Base-by-base conservation (phyloP, 2,329 filamentous ascomycete genomes). In the Ophioceras dolichostomum region DNA sequence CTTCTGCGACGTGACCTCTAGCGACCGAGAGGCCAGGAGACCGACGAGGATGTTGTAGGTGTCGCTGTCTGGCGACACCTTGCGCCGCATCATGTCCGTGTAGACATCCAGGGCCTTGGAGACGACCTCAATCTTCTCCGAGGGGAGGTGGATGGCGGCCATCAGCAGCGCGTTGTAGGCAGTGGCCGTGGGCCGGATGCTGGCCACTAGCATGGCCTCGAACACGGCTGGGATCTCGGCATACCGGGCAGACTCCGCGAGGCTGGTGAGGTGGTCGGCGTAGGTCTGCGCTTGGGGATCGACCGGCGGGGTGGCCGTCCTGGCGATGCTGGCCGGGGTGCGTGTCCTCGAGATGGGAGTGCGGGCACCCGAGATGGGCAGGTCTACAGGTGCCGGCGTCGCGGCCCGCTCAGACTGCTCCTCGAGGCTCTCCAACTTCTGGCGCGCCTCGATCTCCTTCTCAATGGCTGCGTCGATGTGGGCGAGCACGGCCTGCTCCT, bases 51-150 rank as follows among this genome's bases (percentile, higher is more conserved):
- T 87, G 52, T 86, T 78, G 60, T 94, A 96, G 0, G 89, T 96
- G 40, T 83, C 75, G 38, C 79, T 77, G 55, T 95, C 81, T 7
- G 89, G 88, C 16, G 73, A 64, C 18, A 96, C 79, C 48, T 80
- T 81, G 45, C 88, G 82, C 46, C 81, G 78, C 48, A 94, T 76
- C 91, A 98, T 96, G 55, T 96, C 88, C 13, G 87, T 82, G 58
- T 96, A 98, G 37, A 98, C 83, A 62, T 94, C 88, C 37, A 96
- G 70, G 5, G 86, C 87, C 64, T 94, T 94, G 43, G 86, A 81
- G 12, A 94, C 84, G 37, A 91, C 77, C 61, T 93, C 83, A 38
- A 82, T 81, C 58, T 79, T 83, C 56, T 84, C 79, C 18, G 70
- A 68, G 7, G 88, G 84, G 14, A 95, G 72, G 47, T 85, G 73